Evolutionary conservation across 441 rosid species (phyloP).

Genomic region (Pelargonium fulgidum): DNA sequence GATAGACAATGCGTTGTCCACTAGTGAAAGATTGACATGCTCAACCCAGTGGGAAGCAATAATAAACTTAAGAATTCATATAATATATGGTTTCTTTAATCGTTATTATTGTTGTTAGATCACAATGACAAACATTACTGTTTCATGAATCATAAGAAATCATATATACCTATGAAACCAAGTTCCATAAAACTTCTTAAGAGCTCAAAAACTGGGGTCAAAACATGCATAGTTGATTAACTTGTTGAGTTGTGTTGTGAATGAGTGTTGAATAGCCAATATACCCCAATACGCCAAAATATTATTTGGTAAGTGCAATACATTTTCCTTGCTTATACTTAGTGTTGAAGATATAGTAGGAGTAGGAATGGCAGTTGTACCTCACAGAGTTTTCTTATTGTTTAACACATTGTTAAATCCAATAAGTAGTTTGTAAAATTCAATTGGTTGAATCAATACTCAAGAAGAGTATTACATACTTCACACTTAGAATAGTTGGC

Average conservation of each 20-base stretch:
- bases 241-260: neutral
- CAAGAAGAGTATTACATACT: no score
- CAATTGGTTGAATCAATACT: no score
- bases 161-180: neutral
- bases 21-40: neutral
- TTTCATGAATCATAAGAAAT: constrained; percentile 1
- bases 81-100: neutral
- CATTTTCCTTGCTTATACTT: neutral
- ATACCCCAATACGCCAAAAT: neutral
- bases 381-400: no score
- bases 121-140: neutral
- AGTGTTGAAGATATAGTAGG: no score
- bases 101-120: neutral
- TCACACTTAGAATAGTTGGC: neutral
- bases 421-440: no score
- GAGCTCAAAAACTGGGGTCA: neutral
- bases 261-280: neutral
- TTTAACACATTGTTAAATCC: no score
- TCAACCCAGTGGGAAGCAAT: constrained; percentile 3
- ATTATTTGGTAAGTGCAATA: neutral
- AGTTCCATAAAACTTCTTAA: neutral
- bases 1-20: neutral
- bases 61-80: neutral
- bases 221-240: neutral
- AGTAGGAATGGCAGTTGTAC: no score